These are phyloP conservation scores for Quercus mongolica DNA, from an alignment of 306 rosid genomes.

Conservation along the genomic window DNA sequence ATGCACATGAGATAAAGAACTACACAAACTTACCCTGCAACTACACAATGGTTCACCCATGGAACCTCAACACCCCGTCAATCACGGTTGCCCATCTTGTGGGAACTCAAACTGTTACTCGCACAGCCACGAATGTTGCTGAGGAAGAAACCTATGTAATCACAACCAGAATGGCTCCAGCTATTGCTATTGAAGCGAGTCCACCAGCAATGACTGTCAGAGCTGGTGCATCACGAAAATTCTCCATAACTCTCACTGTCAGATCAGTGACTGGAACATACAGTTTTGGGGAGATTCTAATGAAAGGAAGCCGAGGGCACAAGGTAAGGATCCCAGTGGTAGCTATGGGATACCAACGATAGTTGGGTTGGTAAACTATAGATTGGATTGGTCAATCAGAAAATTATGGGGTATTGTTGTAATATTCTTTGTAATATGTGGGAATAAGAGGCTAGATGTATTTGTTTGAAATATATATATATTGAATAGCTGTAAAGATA, in stretches of 20 bases:
- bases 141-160: conserved; percentile 86
- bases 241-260: conserved; percentile 61
- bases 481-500: conserved; percentile 72
- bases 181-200: conserved; percentile 72
- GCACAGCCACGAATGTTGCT: conserved; percentile 79
- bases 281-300: conserved; percentile 78
- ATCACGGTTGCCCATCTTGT: conserved; percentile 84
- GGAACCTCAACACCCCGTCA: conserved; percentile 85
- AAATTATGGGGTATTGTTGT: conserved; percentile 45
- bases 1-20: conserved; percentile 68
- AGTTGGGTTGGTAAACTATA: conserved; percentile 12
- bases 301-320: conserved; percentile 97
- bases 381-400: conserved; percentile 33
- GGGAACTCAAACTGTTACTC: conserved; percentile 59
- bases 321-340: conserved; percentile 91
- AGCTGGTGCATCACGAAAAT: conserved; percentile 62
- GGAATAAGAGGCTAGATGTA: conserved; percentile 72
- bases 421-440: conserved; percentile 94
- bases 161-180: conserved; percentile 82
- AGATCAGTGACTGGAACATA: conserved; percentile 69
- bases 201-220: conserved; percentile 86
- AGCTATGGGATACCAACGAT: conserved; percentile 76
- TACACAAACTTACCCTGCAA: conserved; percentile 76
- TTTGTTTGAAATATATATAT: conserved; percentile 37
- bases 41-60: conserved; percentile 67